Base-by-base conservation (phyloP, 768 basidiomycete genomes). In the Auricularia heimuer region DNA sequence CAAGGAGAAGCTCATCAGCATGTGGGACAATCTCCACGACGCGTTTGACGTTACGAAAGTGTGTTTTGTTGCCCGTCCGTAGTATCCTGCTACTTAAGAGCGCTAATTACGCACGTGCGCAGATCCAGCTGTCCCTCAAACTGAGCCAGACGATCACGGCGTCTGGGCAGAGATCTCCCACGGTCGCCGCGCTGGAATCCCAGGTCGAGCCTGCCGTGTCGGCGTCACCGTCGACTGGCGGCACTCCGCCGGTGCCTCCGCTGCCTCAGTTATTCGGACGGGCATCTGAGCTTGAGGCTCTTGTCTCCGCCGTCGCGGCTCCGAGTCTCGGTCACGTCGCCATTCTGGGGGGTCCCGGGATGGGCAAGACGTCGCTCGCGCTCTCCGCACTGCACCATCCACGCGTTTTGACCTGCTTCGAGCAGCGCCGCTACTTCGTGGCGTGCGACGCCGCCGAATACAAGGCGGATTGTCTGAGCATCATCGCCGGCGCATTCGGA, bases 351-450 rank as follows among this genome's bases (percentile, higher is more conserved):
- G 42, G 64, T 2, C 78, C 77, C 3, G 78, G 78, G 11, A 77
- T 78, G 67, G 77, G 78, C 14, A 79, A 79, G 68, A 78, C 78
- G 3, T 70, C 76, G 3, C 66, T 75, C 36, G 76, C 78, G 1
- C 71, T 77, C 10, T 72, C 74, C 2, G 72, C 77, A 21, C 70
- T 74, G 39, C 68, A 75, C 36, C 66, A 72, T 36, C 33, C 66
- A 14, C 58, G 63, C 11, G 65, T 77, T 6, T 64, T 68, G 24
- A 47, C 67, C 2, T 67, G 58, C 3, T 77, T 76, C 11, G 63
- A 67, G 29, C 4, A 51, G 2, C 14, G 47, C 14, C 70, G 68
- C 18, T 72, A 75, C 64, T 75, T 76, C 71, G 72, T 78, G 3
- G 73, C 75, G 7, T 80, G 79, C 61, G 69, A 75, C 60, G 24